phyloP scores from a whole-genome alignment of 768 basidiomycete genomes.

The Albatrellus ellisii region DNA sequence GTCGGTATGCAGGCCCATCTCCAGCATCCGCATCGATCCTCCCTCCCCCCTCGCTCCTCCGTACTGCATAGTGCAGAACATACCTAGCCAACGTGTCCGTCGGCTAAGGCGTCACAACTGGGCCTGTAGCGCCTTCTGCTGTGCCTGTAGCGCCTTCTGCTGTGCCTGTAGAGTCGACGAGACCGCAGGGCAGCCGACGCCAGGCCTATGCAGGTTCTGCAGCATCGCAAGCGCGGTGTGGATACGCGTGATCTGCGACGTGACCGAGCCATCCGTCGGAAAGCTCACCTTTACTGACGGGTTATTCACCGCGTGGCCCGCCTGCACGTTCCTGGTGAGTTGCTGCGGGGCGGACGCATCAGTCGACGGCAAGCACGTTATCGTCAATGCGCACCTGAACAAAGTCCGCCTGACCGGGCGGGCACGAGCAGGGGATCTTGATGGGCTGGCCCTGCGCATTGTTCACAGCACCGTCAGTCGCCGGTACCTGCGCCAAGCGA shows the following conservation, averaged over 20 bases:
- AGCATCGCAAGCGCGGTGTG: constrained; percentile 48
- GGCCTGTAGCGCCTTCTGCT: too few species aligned
- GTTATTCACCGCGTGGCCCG: constrained; percentile 42
- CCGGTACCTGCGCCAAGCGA: constrained; percentile 15
- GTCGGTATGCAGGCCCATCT: too few species aligned
- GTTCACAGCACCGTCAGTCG: constrained; percentile 17
- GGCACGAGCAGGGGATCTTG: constrained; percentile 17
- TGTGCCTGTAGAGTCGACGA: constrained; percentile 31
- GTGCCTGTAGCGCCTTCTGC: not conserved
- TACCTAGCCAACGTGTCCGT: too few species aligned
- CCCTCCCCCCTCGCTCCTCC: too few species aligned
- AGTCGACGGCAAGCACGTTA: too few species aligned
- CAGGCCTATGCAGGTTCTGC: constrained; percentile 62
- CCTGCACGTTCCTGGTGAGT: constrained; percentile 3
- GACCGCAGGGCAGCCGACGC: constrained; percentile 52
- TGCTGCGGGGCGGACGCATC: too few species aligned
- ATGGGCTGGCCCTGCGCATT: constrained; percentile 9
- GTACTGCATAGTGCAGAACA: too few species aligned
- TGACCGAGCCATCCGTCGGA: constrained; percentile 43
- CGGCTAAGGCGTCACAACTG: too few species aligned
- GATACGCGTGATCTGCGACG: constrained; percentile 41
- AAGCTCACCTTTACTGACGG: constrained; percentile 44
- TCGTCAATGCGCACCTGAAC: constrained; percentile 1
- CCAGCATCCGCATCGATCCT: too few species aligned
- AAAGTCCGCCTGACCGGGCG: constrained; percentile 7